These are phyloP conservation scores for Styphnolobium japonicum DNA, from an alignment of 306 rosid species.

Conservation along the genomic window DNA sequence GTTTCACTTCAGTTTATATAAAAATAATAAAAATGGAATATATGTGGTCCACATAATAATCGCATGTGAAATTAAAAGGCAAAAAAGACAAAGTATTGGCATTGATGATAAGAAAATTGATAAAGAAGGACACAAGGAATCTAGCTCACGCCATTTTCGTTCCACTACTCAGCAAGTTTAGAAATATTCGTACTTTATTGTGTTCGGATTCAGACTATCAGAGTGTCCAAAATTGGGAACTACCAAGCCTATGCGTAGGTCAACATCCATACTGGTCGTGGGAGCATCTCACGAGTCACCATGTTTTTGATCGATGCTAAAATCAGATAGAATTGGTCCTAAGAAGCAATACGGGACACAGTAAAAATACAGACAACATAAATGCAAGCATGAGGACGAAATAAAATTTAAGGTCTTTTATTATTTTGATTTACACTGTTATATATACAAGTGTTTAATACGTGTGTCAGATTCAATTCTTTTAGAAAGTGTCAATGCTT, in stretches of 20 bases:
- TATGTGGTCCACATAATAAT: neutral
- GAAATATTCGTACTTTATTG: neutral
- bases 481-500: no score
- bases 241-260: neutral
- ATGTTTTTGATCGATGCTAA: neutral
- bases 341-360: no score
- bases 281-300: neutral
- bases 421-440: no score
- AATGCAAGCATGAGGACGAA: no score
- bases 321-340: neutral
- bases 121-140: conserved; percentile 14
- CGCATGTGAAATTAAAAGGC: neutral
- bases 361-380: no score
- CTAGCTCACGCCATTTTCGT: conserved; percentile 1
- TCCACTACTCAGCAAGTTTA: neutral
- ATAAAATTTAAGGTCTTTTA: no score
- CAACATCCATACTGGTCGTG: neutral
- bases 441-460: no score
- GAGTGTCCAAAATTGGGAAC: neutral
- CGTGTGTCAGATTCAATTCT: no score
- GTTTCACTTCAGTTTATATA: neutral
- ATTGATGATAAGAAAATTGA: neutral
- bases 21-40: no score
- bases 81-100: neutral
- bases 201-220: neutral